phyloP scores from a whole-genome alignment of 352 stramenopile species.

The Globisporangium yorkense region DNA sequence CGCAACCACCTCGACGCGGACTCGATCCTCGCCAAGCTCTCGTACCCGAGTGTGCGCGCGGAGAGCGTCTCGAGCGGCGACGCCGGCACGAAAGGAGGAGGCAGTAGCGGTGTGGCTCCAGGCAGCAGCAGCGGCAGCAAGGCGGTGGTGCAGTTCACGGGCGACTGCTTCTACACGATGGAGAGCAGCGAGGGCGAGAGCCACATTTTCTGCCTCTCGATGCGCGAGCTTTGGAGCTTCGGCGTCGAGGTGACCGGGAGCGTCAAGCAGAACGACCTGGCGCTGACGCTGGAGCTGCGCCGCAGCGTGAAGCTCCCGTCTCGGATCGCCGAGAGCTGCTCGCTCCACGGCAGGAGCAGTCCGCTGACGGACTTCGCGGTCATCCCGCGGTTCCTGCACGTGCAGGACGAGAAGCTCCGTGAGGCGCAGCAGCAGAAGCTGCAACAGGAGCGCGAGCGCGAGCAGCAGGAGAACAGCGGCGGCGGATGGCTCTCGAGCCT shows the following conservation, averaged over 20 bases:
- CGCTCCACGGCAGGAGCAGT: neutral
- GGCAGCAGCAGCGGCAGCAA: slow-evolving; percentile 8
- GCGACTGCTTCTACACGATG: slow-evolving; percentile 44
- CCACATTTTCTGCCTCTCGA: slow-evolving; percentile 56
- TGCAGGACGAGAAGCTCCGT: slow-evolving; percentile 34
- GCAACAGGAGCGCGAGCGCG: slow-evolving; percentile 28
- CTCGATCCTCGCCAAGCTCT: slow-evolving; percentile 41
- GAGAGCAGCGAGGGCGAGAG: slow-evolving; percentile 42
- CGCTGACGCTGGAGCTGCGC: slow-evolving; percentile 31
- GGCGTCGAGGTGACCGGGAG: slow-evolving; percentile 30
- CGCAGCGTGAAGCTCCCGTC: slow-evolving; percentile 44
- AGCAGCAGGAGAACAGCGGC: slow-evolving; percentile 31
- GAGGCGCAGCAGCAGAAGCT: slow-evolving; percentile 27
- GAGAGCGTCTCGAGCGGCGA: neutral
- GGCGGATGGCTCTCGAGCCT: slow-evolving; percentile 55
- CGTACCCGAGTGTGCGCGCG: slow-evolving; percentile 24
- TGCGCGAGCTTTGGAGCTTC: slow-evolving; percentile 55
- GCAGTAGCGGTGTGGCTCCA: slow-evolving; percentile 10
- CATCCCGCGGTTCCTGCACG: slow-evolving; percentile 48
- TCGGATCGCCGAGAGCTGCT: slow-evolving; percentile 15
- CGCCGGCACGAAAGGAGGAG: no score
- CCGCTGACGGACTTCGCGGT: slow-evolving; percentile 41
- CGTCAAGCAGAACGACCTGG: slow-evolving; percentile 36
- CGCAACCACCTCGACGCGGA: slow-evolving; percentile 73
- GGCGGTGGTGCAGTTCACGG: slow-evolving; percentile 2